Base-by-base conservation (phyloP, 352 stramenopile genomes). In the Phytophthora agathidicida region DNA sequence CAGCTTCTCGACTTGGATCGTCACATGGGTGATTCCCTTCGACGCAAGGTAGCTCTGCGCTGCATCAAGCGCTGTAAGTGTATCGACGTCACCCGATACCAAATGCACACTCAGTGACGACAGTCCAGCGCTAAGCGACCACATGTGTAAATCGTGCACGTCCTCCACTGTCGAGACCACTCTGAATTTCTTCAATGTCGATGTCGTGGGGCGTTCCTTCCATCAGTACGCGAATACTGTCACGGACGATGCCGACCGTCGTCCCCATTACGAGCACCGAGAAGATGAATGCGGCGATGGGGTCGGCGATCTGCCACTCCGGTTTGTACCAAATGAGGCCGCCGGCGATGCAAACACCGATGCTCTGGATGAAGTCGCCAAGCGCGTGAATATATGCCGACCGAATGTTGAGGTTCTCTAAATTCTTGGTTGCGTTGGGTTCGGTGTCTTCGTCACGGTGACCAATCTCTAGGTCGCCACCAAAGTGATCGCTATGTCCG, bases 61-160 rank as follows among this genome's bases (percentile, higher is more conserved):
- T 31, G 73, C 58, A 27, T 75, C 56, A 13, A 90, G 69, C 22
- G 79, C 67, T 23, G 70, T n/a, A n/a, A n/a, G n/a, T n/a, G n/a
- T 58, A 35, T 89, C 77, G 11, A 59, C 53, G 26, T 88, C 62
- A n/a, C 71, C 64, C 32, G 70, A 83, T 24, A 88, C 60, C 42
- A 98, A 68, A 66, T 99, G 96, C 14, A 98, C 94, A 54, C 86
- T 97, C 22, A 99, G 71, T 19, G 86, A 85, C 7, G 77, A 73
- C 30, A 91, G 52, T 1, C 94, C 93, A 8, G 96, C 81, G 24
- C 87, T 98, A 43, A 99, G 88, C 38, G 74, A 94, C 97, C 97
- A 99, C 59, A 99, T 96, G 78, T 99, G 96, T 44, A 99, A 73
- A 68, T 99, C 93, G 73, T 99, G 96, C 6, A 98, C 89, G 52